Evolutionary conservation across 768 basidiomycete genomes (phyloP), one percentile per base, ranked within the genome.

Genomic region (Leucogyrophana mollusca): DNA sequence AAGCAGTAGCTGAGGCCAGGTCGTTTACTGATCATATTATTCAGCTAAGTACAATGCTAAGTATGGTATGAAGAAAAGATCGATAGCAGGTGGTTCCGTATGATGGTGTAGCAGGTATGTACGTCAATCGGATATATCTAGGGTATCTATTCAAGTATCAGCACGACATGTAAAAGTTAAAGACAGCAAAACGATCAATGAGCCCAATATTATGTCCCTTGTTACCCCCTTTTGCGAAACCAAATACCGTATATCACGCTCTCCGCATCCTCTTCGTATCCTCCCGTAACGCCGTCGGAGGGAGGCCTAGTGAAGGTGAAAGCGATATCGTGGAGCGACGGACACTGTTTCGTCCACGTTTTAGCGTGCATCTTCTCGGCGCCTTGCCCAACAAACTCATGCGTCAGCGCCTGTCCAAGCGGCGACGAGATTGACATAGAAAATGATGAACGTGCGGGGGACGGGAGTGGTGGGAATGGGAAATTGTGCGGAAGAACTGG

Each of bases 161-260:
- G n/a, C n/a, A n/a, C n/a, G n/a, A n/a, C n/a, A n/a, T n/a, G n/a
- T n/a, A n/a, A n/a, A n/a, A n/a, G 27, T 7, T 30, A 6, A 30
- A 30, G 27, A 30, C 13, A 30, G 6, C 6, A 6, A 30, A 30
- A 30, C 13, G 27, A 30, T 6, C 13, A 13, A 13, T 30, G 13
- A 13, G 13, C 7, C 7, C 13, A 6, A 13, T 30, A 30, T 30
- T 7, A 30, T 30, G 27, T 30, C 27, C 13, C 27, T 30, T 30
- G 7, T 30, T 13, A 30, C 27, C 6, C 49, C 25, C 50, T 66
- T 17, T 62, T 53, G 34, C 55, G 52, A 18, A 64, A 64, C 63
- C 63, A 64, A 24, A 64, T 48, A 24, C 65, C 63, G 36, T 64
- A 64, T 17, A 64, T 46, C 6, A 59, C 65, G 27, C 62, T 44